Evolutionary conservation across 371 early-diverging fungal genomes (phyloP).

Genomic region (Apophysomyces sp.): DNA sequence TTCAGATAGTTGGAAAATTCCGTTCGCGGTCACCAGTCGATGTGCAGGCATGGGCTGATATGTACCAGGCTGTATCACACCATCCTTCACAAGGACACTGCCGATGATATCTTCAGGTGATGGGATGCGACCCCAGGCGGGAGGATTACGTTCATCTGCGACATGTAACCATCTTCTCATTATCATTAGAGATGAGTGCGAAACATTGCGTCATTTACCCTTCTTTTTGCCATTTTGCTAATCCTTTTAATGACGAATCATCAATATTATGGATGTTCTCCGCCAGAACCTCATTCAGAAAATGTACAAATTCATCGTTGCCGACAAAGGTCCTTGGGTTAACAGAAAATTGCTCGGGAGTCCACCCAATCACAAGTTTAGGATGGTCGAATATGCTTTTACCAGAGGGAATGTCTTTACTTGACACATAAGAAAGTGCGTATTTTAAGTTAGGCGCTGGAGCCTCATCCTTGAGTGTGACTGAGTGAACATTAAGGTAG

Average conservation of each 20-base stretch:
- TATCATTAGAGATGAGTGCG: not conserved
- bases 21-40: slow-evolving; percentile 67
- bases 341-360: slow-evolving; percentile 18
- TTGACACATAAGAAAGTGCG: slow-evolving; percentile 17
- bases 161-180: slow-evolving; percentile 51
- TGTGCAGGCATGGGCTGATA: slow-evolving; percentile 84
- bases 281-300: slow-evolving; percentile 36
- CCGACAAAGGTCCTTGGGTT: slow-evolving; percentile 40
- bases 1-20: slow-evolving; percentile 69
- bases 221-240: slow-evolving; percentile 55
- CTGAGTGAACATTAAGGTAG: not conserved
- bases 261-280: slow-evolving; percentile 40
- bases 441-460: slow-evolving; percentile 1
- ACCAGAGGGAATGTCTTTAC: slow-evolving; percentile 6
- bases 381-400: slow-evolving; percentile 12
- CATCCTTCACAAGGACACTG: slow-evolving; percentile 58
- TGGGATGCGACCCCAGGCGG: slow-evolving; percentile 73
- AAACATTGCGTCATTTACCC: slow-evolving; percentile 31
- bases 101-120: slow-evolving; percentile 85
- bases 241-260: slow-evolving; percentile 42
- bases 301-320: slow-evolving; percentile 38
- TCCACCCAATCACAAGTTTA: slow-evolving; percentile 45
- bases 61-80: slow-evolving; percentile 48
- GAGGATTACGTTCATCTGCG: slow-evolving; percentile 62
- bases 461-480: not conserved